Conservation (phyloP, 2,329 filamentous ascomycete species). For the Raffaelea albimanens region DNA sequence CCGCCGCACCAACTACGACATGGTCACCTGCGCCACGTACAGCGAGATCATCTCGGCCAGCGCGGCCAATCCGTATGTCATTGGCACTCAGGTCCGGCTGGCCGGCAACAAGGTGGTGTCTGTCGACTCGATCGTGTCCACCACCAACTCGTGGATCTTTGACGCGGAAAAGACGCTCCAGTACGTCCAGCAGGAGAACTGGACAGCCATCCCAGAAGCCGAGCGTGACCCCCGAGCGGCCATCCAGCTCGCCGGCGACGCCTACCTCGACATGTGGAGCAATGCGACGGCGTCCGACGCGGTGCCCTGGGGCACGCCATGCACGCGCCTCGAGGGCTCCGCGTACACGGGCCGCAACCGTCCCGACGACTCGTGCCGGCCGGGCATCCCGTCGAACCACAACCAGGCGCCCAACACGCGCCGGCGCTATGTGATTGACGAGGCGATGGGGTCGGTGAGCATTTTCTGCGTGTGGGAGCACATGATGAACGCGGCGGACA, state of each 20-base stretch:
- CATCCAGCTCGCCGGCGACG: slow-evolving; percentile 20
- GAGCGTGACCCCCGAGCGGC: slow-evolving; percentile 16
- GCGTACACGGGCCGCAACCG: slow-evolving; percentile 14
- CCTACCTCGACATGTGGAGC: slow-evolving; percentile 24
- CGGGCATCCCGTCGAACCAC: slow-evolving; percentile 16
- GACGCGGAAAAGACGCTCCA: slow-evolving; percentile 21
- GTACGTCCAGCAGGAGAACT: slow-evolving; percentile 20
- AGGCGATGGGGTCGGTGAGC: slow-evolving; percentile 16
- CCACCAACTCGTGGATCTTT: slow-evolving; percentile 23
- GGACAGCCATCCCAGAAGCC: slow-evolving; percentile 18
- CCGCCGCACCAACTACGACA: slow-evolving; percentile 25
- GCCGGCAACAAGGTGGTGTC: slow-evolving; percentile 9
- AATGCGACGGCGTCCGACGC: slow-evolving; percentile 18
- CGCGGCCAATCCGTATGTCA: slow-evolving; percentile 24
- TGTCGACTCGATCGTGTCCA: slow-evolving; percentile 22
- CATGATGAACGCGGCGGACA: slow-evolving; percentile 11
- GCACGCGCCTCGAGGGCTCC: slow-evolving; percentile 20
- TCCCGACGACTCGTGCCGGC: slow-evolving; percentile 15
- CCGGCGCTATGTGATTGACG: slow-evolving; percentile 19
- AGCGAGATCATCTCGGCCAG: slow-evolving; percentile 24
- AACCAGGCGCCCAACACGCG: slow-evolving; percentile 15
- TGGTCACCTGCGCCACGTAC: slow-evolving; percentile 25
- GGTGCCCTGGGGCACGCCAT: slow-evolving; percentile 26
- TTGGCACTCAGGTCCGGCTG: slow-evolving; percentile 21
- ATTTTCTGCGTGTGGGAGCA: slow-evolving; percentile 14